phyloP scores from a whole-genome alignment of 1,139 yeast genomes.

The Magnusiomyces ingens region DNA sequence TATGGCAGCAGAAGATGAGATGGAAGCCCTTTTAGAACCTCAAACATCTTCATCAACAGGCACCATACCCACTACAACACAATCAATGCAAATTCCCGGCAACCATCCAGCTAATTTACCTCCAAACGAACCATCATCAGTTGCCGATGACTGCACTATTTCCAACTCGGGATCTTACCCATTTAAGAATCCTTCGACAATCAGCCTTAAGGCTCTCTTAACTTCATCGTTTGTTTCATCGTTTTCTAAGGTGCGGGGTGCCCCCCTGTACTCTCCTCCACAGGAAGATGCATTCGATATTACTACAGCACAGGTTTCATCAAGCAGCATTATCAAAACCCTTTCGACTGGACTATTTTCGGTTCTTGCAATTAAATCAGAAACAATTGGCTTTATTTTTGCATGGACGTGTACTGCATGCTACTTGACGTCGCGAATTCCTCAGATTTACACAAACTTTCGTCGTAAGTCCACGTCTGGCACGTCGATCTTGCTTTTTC shows the following conservation, averaged over 20 bases:
- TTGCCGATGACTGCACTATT: not conserved
- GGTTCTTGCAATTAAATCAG: conserved; percentile 11
- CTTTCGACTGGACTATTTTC: not conserved
- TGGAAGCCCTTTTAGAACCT: not conserved
- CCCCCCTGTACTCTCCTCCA: conserved; percentile 20
- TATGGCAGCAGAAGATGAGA: not conserved
- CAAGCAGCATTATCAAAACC: not conserved
- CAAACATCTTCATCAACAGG: not conserved
- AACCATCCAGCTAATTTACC: not conserved
- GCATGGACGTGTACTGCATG: conserved; percentile 81
- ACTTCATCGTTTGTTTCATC: conserved; percentile 29
- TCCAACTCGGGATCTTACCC: not conserved
- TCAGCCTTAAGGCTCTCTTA: conserved; percentile 20
- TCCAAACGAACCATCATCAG: not conserved
- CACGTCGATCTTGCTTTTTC: conserved; percentile 68
- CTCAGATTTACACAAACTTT: conserved; percentile 75
- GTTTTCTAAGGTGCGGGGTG: conserved; percentile 23
- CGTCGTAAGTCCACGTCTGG: conserved; percentile 77
- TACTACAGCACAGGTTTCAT: conserved; percentile 4
- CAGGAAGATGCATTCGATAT: conserved; percentile 22
- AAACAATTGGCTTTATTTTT: conserved; percentile 44
- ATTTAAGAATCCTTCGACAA: conserved; percentile 7
- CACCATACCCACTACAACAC: not conserved
- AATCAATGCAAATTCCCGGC: conserved; percentile 4
- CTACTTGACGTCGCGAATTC: conserved; percentile 74